phyloP scores from a whole-genome alignment of 768 basidiomycete genomes.

The Mycena floridula region DNA sequence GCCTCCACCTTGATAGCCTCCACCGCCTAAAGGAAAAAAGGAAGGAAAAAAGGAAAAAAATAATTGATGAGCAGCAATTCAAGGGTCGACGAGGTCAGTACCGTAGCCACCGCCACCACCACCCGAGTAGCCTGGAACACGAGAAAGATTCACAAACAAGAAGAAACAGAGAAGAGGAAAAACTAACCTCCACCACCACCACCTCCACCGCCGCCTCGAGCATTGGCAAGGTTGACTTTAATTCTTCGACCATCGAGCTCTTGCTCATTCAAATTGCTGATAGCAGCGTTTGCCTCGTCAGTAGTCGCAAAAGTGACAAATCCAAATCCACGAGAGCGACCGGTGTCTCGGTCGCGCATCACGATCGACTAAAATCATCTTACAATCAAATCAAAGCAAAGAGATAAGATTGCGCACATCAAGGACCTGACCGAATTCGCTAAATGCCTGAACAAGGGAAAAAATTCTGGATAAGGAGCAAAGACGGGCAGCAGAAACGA shows the following conservation, averaged over 20 bases:
- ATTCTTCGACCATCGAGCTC: slow-evolving; percentile 92
- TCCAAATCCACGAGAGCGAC: slow-evolving; percentile 94
- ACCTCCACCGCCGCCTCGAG: slow-evolving; percentile 30
- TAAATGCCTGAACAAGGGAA: slow-evolving; percentile 74
- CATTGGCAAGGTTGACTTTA: slow-evolving; percentile 70
- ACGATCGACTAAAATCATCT: slow-evolving; percentile 68
- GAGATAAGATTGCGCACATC: slow-evolving; percentile 76
- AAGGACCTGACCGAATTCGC: slow-evolving; percentile 70
- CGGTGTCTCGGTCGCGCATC: slow-evolving; percentile 98
- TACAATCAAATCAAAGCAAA: slow-evolving; percentile 10
- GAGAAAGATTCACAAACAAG: no score
- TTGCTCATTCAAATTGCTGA: slow-evolving; percentile 73
- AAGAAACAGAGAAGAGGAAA: no score
- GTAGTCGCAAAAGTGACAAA: slow-evolving; percentile 74
- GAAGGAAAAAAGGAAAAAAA: no score
- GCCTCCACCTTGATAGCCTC: slow-evolving; percentile 21
- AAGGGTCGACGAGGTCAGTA: no score
- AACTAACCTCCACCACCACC: slow-evolving; percentile 3
- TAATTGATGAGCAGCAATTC: no score
- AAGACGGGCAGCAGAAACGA: slow-evolving; percentile 30
- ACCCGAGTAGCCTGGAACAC: slow-evolving; percentile 11
- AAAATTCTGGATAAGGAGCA: slow-evolving; percentile 44
- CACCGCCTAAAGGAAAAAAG: no score
- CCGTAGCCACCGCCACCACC: slow-evolving; percentile 16
- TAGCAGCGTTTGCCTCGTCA: slow-evolving; percentile 75